Evolutionary conservation across 2,329 filamentous ascomycete genomes (phyloP).

Genomic region (Aureobasidium sp.): DNA sequence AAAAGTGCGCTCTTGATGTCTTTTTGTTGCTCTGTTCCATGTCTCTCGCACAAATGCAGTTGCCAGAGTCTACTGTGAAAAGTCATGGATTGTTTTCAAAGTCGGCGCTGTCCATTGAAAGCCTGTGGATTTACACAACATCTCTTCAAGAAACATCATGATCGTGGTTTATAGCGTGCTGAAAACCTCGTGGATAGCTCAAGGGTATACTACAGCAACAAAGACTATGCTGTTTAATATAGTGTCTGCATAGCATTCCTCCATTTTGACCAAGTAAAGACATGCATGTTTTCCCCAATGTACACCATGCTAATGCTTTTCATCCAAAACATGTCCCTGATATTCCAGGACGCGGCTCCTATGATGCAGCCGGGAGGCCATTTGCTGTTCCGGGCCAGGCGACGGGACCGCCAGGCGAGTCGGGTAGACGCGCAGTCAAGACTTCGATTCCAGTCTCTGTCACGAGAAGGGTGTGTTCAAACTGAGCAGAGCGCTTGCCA

Average conservation of each 20-base stretch:
- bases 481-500: slow-evolving; percentile 85
- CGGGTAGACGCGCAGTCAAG: slow-evolving; percentile 63
- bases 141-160: not conserved
- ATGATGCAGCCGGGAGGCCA: slow-evolving; percentile 2
- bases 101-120: too few species aligned
- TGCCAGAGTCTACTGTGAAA: too few species aligned
- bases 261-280: not conserved
- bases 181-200: not conserved
- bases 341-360: not conserved
- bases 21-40: too few species aligned
- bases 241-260: not conserved
- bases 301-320: slow-evolving; percentile 5
- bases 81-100: too few species aligned
- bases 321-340: not conserved
- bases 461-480: slow-evolving; percentile 80
- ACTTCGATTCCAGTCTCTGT: slow-evolving; percentile 78
- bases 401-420: slow-evolving; percentile 69
- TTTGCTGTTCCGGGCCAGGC: slow-evolving; percentile 44
- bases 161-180: not conserved
- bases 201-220: not conserved
- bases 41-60: too few species aligned
- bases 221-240: not conserved
- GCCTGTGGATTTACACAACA: too few species aligned
- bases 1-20: too few species aligned
- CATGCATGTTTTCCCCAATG: not conserved